Evolutionary conservation across 352 stramenopile genomes (phyloP), one percentile per base, ranked within the genome.

Genomic region (Phytophthora pinifolia): DNA sequence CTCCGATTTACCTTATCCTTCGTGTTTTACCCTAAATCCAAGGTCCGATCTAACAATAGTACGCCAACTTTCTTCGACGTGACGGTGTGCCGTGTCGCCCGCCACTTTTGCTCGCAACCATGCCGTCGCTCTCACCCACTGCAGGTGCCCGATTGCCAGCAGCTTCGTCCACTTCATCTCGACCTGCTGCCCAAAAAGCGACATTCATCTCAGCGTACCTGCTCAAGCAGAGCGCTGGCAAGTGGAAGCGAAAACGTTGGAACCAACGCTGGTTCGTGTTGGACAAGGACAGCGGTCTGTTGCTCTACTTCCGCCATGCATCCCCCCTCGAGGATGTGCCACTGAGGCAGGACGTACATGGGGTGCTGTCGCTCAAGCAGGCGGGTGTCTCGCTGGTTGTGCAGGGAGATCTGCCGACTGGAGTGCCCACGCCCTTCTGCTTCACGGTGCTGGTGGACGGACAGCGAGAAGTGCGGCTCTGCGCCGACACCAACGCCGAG

Each of bases 211-310:
- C 65, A 7, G 76, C 80, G 12, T 93, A 89, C 50, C 50, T 93
- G 18, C 74, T 86, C 41, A 93, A 93, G 59, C 83, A 91, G 51
- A 89, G 80, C 58, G 72, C 76, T 13, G 83, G 80, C 36, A 86
- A 84, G 55, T 93, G 80, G 80, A 88, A 91, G 49, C 80, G 74
- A 31, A 83, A 83, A 52, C 76, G 78, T 31, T 91, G 83, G 83
- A 86, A 89, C 56, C 74, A 93, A 60, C 76, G 83, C 34, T 91
- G 83, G 83, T 89, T 92, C 62, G 78, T 89, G 20, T 61, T 92
- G 29, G 76, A 89, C 50, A 64, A 49, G 14, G 74, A 88, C 27
- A 76, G 56, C n/a, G 80, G 83, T 13, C 31, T 85, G 27, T 52
- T 92, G 41, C 77, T 70, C 47, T 90, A 92, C 66, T 92, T 88